Percentiles rank a stretch among this genome's conserved stretches.
phyloP scores from a whole-genome alignment of 306 rosid species.

The Castanea sativa region DNA sequence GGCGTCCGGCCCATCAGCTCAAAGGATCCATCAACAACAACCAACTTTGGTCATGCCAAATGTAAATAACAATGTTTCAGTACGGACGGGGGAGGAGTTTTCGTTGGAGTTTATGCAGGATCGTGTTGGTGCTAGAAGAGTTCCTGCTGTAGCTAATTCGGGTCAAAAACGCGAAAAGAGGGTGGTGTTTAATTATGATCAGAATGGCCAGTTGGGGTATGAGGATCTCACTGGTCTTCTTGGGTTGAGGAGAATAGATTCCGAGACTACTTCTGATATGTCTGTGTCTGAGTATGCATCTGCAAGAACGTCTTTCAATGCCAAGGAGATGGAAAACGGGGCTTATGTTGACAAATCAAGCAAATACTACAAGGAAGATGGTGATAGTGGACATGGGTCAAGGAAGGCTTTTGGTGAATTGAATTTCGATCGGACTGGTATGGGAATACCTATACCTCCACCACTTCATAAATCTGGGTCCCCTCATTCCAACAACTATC shows the following conservation, averaged over 20 bases:
- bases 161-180: slow-evolving; percentile 27
- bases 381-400: slow-evolving; percentile 26
- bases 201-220: slow-evolving; percentile 41
- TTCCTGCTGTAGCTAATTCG: slow-evolving; percentile 28
- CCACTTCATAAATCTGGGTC: slow-evolving; percentile 36
- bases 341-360: slow-evolving; percentile 28
- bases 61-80: slow-evolving; percentile 30
- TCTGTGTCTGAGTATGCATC: slow-evolving; percentile 32
- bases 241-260: slow-evolving; percentile 61
- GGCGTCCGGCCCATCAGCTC: slow-evolving; percentile 36
- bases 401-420: slow-evolving; percentile 46
- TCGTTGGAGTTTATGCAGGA: slow-evolving; percentile 40
- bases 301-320: slow-evolving; percentile 25
- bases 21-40: slow-evolving; percentile 33
- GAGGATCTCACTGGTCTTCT: slow-evolving; percentile 51
- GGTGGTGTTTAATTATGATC: slow-evolving; percentile 29
- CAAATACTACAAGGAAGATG: slow-evolving; percentile 35
- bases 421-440: slow-evolving; percentile 32
- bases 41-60: slow-evolving; percentile 15
- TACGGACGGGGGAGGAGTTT: slow-evolving; percentile 37
- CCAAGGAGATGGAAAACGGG: slow-evolving; percentile 44
- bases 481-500: slow-evolving; percentile 38
- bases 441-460: slow-evolving; percentile 10
- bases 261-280: slow-evolving; percentile 53
- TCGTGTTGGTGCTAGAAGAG: slow-evolving; percentile 33